These are phyloP conservation scores for Lentinus brumalis DNA, from an alignment of 768 basidiomycete genomes.

Conservation along the genomic window DNA sequence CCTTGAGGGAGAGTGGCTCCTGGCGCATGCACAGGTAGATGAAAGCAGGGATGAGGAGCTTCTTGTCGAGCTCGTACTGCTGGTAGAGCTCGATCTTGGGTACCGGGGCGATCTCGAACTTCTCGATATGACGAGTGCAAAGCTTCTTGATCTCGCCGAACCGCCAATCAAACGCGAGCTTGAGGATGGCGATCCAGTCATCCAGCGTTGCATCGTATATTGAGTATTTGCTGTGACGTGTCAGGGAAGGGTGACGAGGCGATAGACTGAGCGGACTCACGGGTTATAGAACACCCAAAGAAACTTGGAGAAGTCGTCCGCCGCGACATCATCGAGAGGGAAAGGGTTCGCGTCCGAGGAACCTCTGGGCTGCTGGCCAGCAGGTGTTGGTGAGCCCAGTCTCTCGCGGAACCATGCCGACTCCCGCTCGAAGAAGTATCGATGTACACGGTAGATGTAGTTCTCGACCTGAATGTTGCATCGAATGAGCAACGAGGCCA, in stretches of 20 bases:
- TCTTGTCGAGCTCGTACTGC: constrained; percentile 46
- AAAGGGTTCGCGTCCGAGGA: constrained; percentile 33
- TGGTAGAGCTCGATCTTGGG: constrained; percentile 63
- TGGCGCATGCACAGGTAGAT: constrained; percentile 52
- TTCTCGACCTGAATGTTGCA: constrained; percentile 23
- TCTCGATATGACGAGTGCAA: constrained; percentile 55
- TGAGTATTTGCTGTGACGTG: constrained; percentile 50
- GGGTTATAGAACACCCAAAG: constrained; percentile 38
- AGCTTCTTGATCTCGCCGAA: constrained; percentile 53
- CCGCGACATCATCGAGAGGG: constrained; percentile 29
- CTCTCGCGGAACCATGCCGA: constrained; percentile 28
- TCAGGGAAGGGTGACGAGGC: background rate
- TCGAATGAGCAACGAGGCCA: background rate
- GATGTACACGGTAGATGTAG: constrained; percentile 33
- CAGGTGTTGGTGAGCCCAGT: constrained; percentile 22
- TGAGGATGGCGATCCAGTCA: constrained; percentile 58
- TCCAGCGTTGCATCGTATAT: constrained; percentile 50
- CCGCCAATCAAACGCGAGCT: constrained; percentile 54
- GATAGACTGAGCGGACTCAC: constrained; percentile 19
- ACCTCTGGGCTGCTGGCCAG: constrained; percentile 28
- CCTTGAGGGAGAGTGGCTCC: constrained; percentile 52
- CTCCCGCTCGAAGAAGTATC: constrained; percentile 35
- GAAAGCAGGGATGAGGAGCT: constrained; percentile 54
- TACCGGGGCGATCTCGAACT: constrained; percentile 46
- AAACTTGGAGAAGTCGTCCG: constrained; percentile 32